Percentiles rank a stretch among this genome's conserved stretches.
These are phyloP conservation scores for Fusarium equiseti DNA, from an alignment of 2,329 filamentous ascomycete genomes.

Conservation along the genomic window DNA sequence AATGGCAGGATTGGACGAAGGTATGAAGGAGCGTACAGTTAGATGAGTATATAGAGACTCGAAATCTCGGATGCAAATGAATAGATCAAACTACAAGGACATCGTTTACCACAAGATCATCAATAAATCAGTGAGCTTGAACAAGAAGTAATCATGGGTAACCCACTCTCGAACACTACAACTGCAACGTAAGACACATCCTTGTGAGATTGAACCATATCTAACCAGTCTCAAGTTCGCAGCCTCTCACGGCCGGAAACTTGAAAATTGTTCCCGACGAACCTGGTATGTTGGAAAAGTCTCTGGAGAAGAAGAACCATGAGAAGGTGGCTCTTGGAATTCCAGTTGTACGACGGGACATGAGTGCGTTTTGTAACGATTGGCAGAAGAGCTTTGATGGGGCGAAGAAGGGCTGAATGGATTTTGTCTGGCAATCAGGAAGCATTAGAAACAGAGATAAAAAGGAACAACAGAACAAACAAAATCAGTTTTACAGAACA, in stretches of 20 bases:
- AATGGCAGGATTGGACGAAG: neutral
- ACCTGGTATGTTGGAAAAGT: rapidly evolving
- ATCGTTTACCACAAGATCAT: neutral
- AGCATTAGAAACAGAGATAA: rapidly evolving
- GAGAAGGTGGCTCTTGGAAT: neutral
- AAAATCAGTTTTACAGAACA: neutral
- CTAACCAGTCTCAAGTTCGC: neutral
- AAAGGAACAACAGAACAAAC: neutral
- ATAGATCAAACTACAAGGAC: neutral
- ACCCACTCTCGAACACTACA: neutral
- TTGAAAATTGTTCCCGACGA: rapidly evolving
- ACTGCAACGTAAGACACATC: neutral
- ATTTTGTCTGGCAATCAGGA: rapidly evolving
- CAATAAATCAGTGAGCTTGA: neutral
- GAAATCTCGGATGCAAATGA: neutral
- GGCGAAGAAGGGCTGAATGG: neutral
- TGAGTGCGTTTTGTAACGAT: rapidly evolving
- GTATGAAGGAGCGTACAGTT: rapidly evolving
- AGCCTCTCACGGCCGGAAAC: rapidly evolving
- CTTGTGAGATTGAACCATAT: rapidly evolving
- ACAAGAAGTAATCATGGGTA: neutral
- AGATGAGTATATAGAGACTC: rapidly evolving
- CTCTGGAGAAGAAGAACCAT: neutral
- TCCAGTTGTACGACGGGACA: neutral
- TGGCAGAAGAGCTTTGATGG: neutral